Base-by-base conservation (phyloP, 805 yeast genomes). In the Myxozyma neotropica region DNA sequence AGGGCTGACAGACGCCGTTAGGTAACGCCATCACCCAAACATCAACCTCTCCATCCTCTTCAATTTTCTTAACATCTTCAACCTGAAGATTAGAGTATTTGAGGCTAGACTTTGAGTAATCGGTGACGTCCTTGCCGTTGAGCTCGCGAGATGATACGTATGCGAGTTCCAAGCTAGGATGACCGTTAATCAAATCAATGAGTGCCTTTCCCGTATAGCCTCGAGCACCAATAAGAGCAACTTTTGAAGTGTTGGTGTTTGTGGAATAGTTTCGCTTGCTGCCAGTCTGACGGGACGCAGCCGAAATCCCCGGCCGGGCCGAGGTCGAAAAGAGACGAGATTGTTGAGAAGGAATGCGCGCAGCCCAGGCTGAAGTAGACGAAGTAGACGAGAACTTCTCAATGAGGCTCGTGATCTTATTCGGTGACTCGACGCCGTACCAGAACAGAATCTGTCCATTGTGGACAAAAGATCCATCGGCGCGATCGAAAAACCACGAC, bases 11-110 rank as follows among this genome's bases (percentile, higher is more conserved):
- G 39, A 94, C 97, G 50, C 97, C 97, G 73, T 94, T 94, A 65
- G 99, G 99, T 70, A 94, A 81, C 1, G 99, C 99, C 99, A 95
- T 94, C 27, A 95, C 96, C 99, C 99, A 94, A 53, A 92, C 87
- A 70, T 94, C 99, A 59, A 94, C 89, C 55, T 83, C 88, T 51
- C 85, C 83, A 49, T 83, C 78, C 65, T 84, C 80, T 75, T 93
- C 99, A 63, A 94, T 76, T 65, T 79, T 76, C 70, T 84, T 84
- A 66, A 94, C 87, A 68, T 94, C 98, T 70, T 90, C 97, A 46
- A 86, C 81, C 71, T 87, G 92, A 68, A 94, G 79, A 75, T 92
- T 94, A 63, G 89, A 89, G 76, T 94, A 94, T 59, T 88, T 84
- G n/a, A 54, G 19, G 6, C 48, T 17, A 56, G 82, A 79, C 76